Evolutionary conservation across 1,284 basidiomycete genomes (phyloP).

Genomic region (Austroboletus olivaceoglutinosus): DNA sequence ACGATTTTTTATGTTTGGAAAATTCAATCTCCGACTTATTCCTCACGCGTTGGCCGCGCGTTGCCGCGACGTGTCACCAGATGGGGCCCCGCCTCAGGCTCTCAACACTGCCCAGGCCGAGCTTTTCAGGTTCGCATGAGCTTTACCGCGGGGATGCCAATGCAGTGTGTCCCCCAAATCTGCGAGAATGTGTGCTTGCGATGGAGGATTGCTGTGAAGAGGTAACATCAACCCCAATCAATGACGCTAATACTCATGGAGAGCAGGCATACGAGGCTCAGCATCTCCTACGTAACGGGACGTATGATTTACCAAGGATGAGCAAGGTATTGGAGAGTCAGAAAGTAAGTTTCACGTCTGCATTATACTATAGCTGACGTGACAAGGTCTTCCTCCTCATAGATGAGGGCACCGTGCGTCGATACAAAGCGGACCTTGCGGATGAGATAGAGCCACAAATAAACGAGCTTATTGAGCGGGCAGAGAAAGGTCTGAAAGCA

Average conservation of each 20-base stretch:
- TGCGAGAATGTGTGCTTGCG: slow-evolving; percentile 68
- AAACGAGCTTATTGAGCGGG: slow-evolving; percentile 65
- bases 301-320: slow-evolving; percentile 67
- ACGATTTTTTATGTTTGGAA: slow-evolving; percentile 10
- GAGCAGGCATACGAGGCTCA: slow-evolving; percentile 63
- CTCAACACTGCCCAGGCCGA: slow-evolving; percentile 56
- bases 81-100: slow-evolving; percentile 48
- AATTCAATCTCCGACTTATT: background rate
- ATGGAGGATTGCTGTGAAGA: slow-evolving; percentile 76
- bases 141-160: slow-evolving; percentile 57
- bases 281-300: slow-evolving; percentile 64
- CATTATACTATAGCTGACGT: slow-evolving; percentile 2
- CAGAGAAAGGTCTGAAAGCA: slow-evolving; percentile 60
- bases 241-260: background rate
- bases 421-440: slow-evolving; percentile 67
- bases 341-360: slow-evolving; percentile 40
- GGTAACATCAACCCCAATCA: slow-evolving; percentile 31
- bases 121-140: slow-evolving; percentile 61
- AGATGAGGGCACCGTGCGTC: slow-evolving; percentile 63
- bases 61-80: slow-evolving; percentile 9
- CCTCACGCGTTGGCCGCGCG: slow-evolving; percentile 3
- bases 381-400: slow-evolving; percentile 67
- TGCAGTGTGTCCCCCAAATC: slow-evolving; percentile 62
- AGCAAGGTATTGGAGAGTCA: slow-evolving; percentile 61
- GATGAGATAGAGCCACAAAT: slow-evolving; percentile 80